Percentiles rank a stretch among this genome's conserved stretches.
Conservation (phyloP, 2,329 filamentous ascomycete genomes). For the Penicillium sp. region DNA sequence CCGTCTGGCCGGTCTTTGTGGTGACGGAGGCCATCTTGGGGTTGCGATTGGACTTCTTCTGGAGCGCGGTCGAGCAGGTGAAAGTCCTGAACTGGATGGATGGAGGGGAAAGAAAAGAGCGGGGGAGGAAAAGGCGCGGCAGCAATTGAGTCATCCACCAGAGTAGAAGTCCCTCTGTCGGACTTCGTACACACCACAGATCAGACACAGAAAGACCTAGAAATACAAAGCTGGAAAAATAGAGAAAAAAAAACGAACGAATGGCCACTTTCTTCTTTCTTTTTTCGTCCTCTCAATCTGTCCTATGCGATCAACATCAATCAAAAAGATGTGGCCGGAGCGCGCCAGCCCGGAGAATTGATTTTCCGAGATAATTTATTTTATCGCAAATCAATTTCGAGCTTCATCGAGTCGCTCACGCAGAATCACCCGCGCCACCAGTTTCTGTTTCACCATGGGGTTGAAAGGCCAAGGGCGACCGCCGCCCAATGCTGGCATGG, state of each 20-base stretch:
- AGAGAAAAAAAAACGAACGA: conserved; percentile 6
- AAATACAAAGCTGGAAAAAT: conserved; percentile 1
- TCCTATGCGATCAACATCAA: conserved; percentile 12
- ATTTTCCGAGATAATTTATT: conserved; percentile 34
- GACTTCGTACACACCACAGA: conserved; percentile 21
- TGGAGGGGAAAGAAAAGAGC: conserved; percentile 38
- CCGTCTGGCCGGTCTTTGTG: conserved; percentile 84
- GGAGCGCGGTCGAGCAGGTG: conserved; percentile 40
- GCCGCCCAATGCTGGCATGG: conserved; percentile 48
- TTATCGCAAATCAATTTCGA: conserved; percentile 18
- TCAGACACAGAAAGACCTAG: conserved; percentile 8
- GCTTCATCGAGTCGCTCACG: not conserved
- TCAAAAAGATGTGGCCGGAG: conserved; percentile 13
- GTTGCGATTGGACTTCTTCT: conserved; percentile 36
- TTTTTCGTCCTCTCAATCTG: conserved; percentile 12
- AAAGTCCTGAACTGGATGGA: conserved; percentile 42
- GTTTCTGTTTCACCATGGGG: conserved; percentile 45
- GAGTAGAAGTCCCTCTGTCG: conserved; percentile 19
- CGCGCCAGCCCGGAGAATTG: conserved; percentile 23
- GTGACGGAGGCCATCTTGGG: conserved; percentile 63
- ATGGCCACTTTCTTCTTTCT: conserved; percentile 9
- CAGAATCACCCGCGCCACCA: not conserved
- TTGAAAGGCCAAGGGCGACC: conserved; percentile 47
- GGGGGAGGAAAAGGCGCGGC: conserved; percentile 35
- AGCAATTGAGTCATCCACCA: conserved; percentile 45